These are phyloP conservation scores for Talaromyces sp. DNA, from an alignment of 2,329 filamentous ascomycete species.

Conservation along the genomic window DNA sequence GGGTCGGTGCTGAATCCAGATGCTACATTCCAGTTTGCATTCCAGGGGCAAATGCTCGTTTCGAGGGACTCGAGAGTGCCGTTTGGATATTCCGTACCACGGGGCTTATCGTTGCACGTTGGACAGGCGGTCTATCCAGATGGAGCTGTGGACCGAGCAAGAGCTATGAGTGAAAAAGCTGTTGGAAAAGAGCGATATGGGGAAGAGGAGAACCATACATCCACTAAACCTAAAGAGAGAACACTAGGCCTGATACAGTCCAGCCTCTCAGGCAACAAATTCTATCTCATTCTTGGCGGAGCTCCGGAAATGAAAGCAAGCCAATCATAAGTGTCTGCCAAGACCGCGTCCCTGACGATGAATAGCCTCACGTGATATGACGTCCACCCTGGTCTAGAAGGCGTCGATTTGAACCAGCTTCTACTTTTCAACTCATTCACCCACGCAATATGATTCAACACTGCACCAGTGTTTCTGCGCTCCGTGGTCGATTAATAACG, in stretches of 20 bases:
- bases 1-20: constrained; percentile 8
- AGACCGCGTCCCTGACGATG: background rate
- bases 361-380: background rate
- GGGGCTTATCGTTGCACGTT: background rate
- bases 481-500: too few relatives aligned
- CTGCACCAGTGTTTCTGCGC: background rate
- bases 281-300: background rate
- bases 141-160: background rate
- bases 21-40: background rate
- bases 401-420: too few relatives aligned
- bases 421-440: too few relatives aligned
- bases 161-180: background rate
- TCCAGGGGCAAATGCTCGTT: background rate
- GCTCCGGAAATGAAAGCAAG: background rate
- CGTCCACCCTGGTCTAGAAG: background rate
- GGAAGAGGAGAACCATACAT: background rate
- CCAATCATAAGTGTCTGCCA: background rate
- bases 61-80: background rate
- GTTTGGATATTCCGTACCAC: background rate
- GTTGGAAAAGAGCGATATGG: background rate
- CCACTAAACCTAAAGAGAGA: background rate
- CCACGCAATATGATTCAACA: too few relatives aligned
- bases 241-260: background rate
- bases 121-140: background rate
- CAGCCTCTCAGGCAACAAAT: background rate